Evolutionary conservation across 2,329 filamentous ascomycete species (phyloP), one percentile per base, ranked within the genome.

Genomic region (Exophiala xenobiotica): DNA sequence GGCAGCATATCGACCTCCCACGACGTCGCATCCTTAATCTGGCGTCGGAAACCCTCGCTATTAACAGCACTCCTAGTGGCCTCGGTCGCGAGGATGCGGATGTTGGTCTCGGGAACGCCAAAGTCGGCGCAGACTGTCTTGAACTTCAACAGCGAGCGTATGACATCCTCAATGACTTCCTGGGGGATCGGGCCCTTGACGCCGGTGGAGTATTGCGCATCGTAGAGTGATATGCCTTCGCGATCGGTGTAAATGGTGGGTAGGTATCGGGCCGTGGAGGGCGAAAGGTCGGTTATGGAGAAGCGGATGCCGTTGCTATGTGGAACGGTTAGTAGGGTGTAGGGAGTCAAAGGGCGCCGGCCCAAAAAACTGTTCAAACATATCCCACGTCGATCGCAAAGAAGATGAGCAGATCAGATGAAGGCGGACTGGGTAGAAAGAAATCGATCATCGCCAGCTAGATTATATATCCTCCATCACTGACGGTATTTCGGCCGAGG

Each of bases 291-390:
- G 6, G 90, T 88, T 63, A 96, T 89, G 38, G 89, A 92, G 75
- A 95, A 95, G 49, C 91, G 88, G 63, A 96, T 92, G 63, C 90
- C 91, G 74, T 96, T 96, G 75, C 90, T 70, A 42, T 38, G 29
- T 2, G 26, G 24, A 7, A 9, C 6, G 18, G 12, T 18, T 38
- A 27, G 12, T 19, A 20, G 14, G 11, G 31, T 22, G 42, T n/a
- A n/a, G n/a, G n/a, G n/a, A n/a, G n/a, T n/a, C n/a, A n/a, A n/a
- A n/a, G n/a, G n/a, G n/a, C n/a, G n/a, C n/a, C n/a, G n/a, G n/a
- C n/a, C n/a, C n/a, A n/a, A n/a, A n/a, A n/a, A n/a, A n/a, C n/a
- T n/a, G n/a, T n/a, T n/a, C n/a, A n/a, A n/a, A n/a, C n/a, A n/a
- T n/a, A n/a, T n/a, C n/a, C n/a, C n/a, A n/a, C n/a, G n/a, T n/a